Percentiles rank a stretch among this genome's conserved stretches.
Conservation (phyloP, 805 yeast species). For the Monosporozyma yasuniensis region DNA sequence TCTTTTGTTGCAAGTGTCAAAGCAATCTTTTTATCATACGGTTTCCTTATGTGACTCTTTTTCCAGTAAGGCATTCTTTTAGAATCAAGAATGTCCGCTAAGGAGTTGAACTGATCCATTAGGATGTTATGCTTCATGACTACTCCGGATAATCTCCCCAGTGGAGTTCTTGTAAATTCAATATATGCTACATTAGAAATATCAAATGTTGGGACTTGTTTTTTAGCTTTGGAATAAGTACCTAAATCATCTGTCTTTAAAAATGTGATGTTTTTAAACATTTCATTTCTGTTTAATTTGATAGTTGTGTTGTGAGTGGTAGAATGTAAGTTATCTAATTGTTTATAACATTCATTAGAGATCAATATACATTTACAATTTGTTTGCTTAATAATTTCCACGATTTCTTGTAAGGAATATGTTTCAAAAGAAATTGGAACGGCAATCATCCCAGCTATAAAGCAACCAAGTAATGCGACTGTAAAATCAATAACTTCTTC, state of each 20-base stretch:
- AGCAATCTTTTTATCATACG: conserved; percentile 29
- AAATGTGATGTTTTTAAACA: conserved; percentile 25
- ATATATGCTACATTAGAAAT: conserved; percentile 85
- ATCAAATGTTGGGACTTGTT: conserved; percentile 54
- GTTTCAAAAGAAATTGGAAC: conserved; percentile 80
- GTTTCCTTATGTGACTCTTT: conserved; percentile 39
- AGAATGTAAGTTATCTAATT: conserved; percentile 54
- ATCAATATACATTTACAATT: conserved; percentile 70
- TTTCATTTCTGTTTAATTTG: conserved; percentile 25
- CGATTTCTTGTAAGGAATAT: conserved; percentile 53
- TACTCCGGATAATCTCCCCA: conserved; percentile 88
- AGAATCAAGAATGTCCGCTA: conserved; percentile 61
- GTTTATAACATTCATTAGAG: conserved; percentile 70
- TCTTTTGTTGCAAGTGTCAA: conserved; percentile 5
- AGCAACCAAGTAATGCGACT: conserved; percentile 82
- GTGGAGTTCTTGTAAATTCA: conserved; percentile 82
- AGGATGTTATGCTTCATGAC: conserved; percentile 85
- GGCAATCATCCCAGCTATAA: conserved; percentile 88
- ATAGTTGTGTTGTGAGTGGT: conserved; percentile 30
- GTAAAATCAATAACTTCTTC: conserved; percentile 79
- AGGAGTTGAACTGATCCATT: conserved; percentile 75
- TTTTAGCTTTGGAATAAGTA: conserved; percentile 49
- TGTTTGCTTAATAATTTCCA: conserved; percentile 61
- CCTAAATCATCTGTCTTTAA: conserved; percentile 83
- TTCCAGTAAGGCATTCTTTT: conserved; percentile 37